Base-by-base conservation (phyloP, 805 yeast genomes). In the Saccharomyces mikatae region DNA sequence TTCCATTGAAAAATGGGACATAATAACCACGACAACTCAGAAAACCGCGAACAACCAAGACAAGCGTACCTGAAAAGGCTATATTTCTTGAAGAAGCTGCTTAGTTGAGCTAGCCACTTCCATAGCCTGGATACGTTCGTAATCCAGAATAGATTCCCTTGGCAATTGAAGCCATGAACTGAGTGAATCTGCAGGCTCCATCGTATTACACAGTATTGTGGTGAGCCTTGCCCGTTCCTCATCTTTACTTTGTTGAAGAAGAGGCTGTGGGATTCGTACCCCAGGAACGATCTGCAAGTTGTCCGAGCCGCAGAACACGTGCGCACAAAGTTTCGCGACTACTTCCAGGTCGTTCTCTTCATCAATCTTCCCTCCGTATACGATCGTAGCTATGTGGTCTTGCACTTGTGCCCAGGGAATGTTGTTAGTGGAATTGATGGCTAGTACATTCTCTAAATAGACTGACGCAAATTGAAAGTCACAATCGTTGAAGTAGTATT, bases 401-500 rank as follows among this genome's bases (percentile, higher is more conserved):
- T 46, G 27, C 24, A 58, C 11, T 9, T 41, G 17, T 13, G 8
- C 17, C 30, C 44, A 36, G 4, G 28, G 17, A 26, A 36, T 22
- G 11, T 49, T n/a, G 51, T 14, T 4, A 26, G 50, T n/a, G 6
- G 14, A 5, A 17, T 22, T 41, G 32, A 30, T 13, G n/a, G 27
- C 41, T 11, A 56, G 31, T 13, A 55, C 11, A 17, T 48, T 72
- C 69, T 46, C 73, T 73, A 50, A 84, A 66, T 21, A 82, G 50
- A 57, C 62, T 3, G 75, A 58, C 1, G 82, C 84, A 24, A 81
- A 74, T 10, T 71, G 69, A 52, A 84, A 77, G 64, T 91, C 97
- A n/a, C 83, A 69, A 54, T 87, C 88, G 63, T 80, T 87, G 61
- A 90, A 80, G 56, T 87, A 95, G 63, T 88, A 85, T 9, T 59